Percentiles rank a stretch among this genome's conserved stretches.
phyloP scores from a whole-genome alignment of 345 rosid genomes.

The Gynandropsis gynandra region DNA sequence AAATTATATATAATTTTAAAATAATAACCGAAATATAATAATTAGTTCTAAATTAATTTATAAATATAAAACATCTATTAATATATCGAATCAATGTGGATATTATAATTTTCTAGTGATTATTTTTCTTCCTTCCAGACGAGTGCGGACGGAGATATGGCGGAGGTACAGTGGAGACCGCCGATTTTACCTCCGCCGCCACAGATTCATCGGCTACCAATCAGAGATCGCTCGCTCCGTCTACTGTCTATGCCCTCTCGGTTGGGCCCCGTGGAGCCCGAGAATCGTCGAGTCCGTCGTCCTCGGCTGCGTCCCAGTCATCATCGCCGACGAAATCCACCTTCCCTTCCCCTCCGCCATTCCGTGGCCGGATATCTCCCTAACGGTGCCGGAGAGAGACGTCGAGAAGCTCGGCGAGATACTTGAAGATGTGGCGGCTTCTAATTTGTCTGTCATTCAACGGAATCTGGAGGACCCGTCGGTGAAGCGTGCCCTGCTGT shows the following conservation, averaged over 20 bases:
- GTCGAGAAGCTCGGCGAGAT: slow-evolving; percentile 48
- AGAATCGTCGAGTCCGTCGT: slow-evolving; percentile 81
- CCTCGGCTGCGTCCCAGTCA: slow-evolving; percentile 83
- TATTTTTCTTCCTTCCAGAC: slow-evolving; percentile 44
- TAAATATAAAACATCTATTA: too few species aligned
- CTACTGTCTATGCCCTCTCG: slow-evolving; percentile 82
- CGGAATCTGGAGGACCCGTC: slow-evolving; percentile 48
- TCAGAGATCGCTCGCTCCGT: slow-evolving; percentile 76
- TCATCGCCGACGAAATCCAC: slow-evolving; percentile 81
- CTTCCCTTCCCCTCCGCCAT: slow-evolving; percentile 62
- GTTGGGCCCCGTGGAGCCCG: slow-evolving; percentile 99
- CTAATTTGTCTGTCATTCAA: slow-evolving; percentile 67
- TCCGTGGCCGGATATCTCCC: slow-evolving; percentile 71
- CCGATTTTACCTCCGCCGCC: slow-evolving; percentile 64
- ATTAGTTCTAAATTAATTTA: too few species aligned
- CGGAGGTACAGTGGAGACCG: slow-evolving; percentile 53
- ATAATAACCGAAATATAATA: too few species aligned
- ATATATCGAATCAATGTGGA: too few species aligned
- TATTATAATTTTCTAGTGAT: too few species aligned
- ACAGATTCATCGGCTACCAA: slow-evolving; percentile 72
- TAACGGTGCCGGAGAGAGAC: slow-evolving; percentile 77
- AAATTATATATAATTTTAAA: too few species aligned
- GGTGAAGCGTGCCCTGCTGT: slow-evolving; percentile 54
- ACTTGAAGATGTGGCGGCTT: slow-evolving; percentile 66
- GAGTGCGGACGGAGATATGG: slow-evolving; percentile 79